Base-by-base conservation (phyloP, 2,329 filamentous ascomycete genomes). In the Xylaria hypoxylon region DNA sequence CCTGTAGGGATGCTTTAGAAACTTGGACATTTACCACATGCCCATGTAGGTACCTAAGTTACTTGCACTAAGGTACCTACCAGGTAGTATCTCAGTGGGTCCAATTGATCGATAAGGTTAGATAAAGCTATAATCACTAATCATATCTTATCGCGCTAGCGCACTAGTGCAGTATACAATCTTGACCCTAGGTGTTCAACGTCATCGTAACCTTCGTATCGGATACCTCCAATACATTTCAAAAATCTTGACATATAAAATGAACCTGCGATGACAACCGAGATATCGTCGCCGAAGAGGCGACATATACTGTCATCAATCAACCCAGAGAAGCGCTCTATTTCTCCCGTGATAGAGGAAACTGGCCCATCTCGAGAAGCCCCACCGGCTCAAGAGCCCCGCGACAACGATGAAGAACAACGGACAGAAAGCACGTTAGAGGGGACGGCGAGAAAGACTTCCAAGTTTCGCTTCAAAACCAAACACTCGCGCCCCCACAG, bases 401-500 rank as follows among this genome's bases (percentile, higher is more conserved):
- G 52, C 55, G 65, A 70, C 28, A 31, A 44, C 51, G 68, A 70
- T 57, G 66, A 72, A 56, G 52, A 61, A 35, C 62, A 40, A n/a
- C 55, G 17, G 19, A 26, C 55, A 42, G 63, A 66, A 17, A n/a
- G 56, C 40, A 56, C 55, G 24, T 57, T 38, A 24, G 70, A 71
- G 24, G 31, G 56, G 22, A 51, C 24, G 35, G 64, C 72, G 51
- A 74, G 67, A 53, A 73, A 71, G 53, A 69, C 76, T 2, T 78
- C 78, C 22, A 80, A 76, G 60, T 81, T 83, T 66, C 79, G 81
- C 42, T 82, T 83, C 72, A 83, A 83, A 64, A 80, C 79, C 3
- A 78, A 77, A 58, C 70, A 72, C 61, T 73, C 77, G 6, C 69
- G 68, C 5, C 74, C 73, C 1, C 73, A 72, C 53, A 67, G 65